phyloP scores from a whole-genome alignment of 306 rosid genomes.

The Arachis stenosperma region DNA sequence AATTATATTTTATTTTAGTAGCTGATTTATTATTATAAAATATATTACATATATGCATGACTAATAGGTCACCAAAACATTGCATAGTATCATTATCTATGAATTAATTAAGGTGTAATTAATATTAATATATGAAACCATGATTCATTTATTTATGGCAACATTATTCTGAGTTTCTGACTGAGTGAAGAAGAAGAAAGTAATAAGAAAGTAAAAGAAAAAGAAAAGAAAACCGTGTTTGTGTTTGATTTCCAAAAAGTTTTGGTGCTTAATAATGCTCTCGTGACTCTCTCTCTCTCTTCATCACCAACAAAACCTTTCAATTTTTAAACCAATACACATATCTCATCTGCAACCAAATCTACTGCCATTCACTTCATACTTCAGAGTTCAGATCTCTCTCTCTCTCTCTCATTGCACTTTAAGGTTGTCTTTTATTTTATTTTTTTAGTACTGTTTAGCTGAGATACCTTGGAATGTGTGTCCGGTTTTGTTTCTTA shows the following conservation, averaged over 20 bases:
- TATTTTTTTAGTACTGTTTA: neutral
- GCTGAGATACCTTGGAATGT: constrained; percentile 11
- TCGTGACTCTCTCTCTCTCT: constrained; percentile 53
- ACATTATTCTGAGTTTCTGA: neutral
- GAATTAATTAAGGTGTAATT: neutral
- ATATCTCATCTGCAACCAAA: constrained; percentile 16
- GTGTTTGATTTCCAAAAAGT: constrained; percentile 45
- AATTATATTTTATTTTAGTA: too few relatives aligned
- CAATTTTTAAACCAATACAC: neutral
- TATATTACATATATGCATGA: neutral
- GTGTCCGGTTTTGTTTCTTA: neutral
- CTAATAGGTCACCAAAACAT: too few relatives aligned
- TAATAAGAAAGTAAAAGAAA: too few relatives aligned
- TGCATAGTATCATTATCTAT: neutral
- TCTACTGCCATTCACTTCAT: constrained; percentile 31
- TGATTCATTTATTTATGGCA: neutral
- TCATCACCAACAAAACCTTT: neutral
- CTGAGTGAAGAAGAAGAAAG: constrained; percentile 44
- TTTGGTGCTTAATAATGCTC: constrained; percentile 47
- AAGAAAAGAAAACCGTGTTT: neutral
- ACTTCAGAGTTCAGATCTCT: constrained; percentile 40
- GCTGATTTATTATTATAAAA: too few relatives aligned
- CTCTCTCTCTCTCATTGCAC: constrained; percentile 19
- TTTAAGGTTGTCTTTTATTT: constrained; percentile 21
- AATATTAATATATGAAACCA: too few relatives aligned